These are phyloP conservation scores for Curvularia sp. DNA, from an alignment of 2,329 filamentous ascomycete genomes.

Conservation along the genomic window DNA sequence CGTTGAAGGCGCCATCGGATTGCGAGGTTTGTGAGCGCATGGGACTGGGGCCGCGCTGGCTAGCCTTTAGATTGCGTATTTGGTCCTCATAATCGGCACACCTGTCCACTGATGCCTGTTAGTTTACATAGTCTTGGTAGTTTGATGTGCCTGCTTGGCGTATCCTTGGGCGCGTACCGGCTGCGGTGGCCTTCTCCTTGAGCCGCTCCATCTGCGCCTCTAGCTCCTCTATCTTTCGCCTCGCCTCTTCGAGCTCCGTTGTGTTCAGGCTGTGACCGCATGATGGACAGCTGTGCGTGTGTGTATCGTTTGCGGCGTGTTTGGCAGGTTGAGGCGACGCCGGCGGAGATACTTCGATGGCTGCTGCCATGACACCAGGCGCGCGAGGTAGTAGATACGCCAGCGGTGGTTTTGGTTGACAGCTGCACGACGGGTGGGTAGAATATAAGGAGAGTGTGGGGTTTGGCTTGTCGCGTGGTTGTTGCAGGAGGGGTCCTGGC, in stretches of 20 bases:
- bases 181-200: constrained; percentile 73
- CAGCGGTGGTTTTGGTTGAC: neutral
- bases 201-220: constrained; percentile 74
- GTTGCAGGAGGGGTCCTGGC: constrained; percentile 5
- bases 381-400: neutral
- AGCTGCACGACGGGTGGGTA: neutral
- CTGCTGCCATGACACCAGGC: constrained; percentile 28
- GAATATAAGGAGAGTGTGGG: constrained; percentile 10
- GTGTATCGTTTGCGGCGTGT: constrained; percentile 25
- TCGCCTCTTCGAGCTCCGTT: constrained; percentile 28
- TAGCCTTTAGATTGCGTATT: constrained; percentile 61
- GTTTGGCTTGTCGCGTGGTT: constrained; percentile 9
- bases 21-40: constrained; percentile 18
- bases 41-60: constrained; percentile 2
- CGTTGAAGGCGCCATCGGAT: constrained; percentile 28
- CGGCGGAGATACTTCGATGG: constrained; percentile 25
- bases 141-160: neutral
- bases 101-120: constrained; percentile 56
- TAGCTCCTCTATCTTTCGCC: constrained; percentile 60
- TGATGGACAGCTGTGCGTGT: constrained; percentile 39
- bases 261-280: constrained; percentile 39
- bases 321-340: constrained; percentile 32
- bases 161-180: constrained; percentile 53
- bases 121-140: constrained; percentile 8
- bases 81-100: constrained; percentile 83